Evolutionary conservation across 768 basidiomycete genomes (phyloP).

Genomic region (Serendipita sp.): DNA sequence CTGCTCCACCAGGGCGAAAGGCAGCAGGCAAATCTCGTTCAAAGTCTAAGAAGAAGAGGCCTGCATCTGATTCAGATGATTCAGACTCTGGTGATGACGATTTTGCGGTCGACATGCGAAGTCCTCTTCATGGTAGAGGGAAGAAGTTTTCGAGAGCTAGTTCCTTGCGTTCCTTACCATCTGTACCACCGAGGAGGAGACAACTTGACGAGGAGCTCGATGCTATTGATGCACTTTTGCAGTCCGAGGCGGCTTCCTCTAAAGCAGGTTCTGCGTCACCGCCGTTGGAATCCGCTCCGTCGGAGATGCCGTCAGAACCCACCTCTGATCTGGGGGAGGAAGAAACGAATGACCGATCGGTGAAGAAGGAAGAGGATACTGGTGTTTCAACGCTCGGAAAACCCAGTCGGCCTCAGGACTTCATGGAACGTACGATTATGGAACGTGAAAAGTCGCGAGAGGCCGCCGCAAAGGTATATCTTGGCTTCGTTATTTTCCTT

Average conservation of each 20-base stretch:
- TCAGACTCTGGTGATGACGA: background rate
- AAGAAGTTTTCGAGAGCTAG: background rate
- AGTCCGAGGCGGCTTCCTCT: background rate
- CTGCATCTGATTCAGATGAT: background rate
- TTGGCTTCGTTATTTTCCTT: background rate
- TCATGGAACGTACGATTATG: background rate
- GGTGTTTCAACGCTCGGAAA: background rate
- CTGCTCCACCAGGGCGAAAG: background rate
- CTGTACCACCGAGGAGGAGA: background rate
- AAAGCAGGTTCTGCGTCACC: background rate
- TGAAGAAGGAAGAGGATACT: background rate
- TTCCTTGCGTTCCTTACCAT: background rate
- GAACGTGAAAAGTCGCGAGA: background rate
- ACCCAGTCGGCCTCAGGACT: background rate
- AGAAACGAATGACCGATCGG: background rate
- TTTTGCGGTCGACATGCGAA: background rate
- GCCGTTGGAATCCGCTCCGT: background rate
- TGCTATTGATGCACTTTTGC: background rate
- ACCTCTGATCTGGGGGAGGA: background rate
- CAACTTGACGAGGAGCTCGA: background rate
- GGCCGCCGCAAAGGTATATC: background rate
- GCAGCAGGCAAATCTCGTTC: background rate
- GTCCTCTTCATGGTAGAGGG: background rate
- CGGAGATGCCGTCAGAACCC: background rate
- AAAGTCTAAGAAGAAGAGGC: background rate